These are phyloP conservation scores for Trichosporon coremiiforme DNA, from an alignment of 1,284 basidiomycete genomes.

Conservation along the genomic window DNA sequence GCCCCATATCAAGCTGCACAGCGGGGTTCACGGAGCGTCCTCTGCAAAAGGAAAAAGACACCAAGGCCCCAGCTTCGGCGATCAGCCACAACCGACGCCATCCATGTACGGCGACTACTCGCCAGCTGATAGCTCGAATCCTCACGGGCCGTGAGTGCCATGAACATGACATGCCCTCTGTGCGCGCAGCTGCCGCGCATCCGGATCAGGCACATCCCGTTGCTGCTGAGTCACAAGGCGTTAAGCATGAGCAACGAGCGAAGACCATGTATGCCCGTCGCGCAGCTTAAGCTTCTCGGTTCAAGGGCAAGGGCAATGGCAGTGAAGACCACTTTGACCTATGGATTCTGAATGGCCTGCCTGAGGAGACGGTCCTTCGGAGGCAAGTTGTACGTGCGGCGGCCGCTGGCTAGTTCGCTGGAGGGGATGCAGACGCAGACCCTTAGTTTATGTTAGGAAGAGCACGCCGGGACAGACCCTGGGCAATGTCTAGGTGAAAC, in stretches of 20 bases:
- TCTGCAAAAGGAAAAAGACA: background rate
- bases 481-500: conserved; percentile 9
- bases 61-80: background rate
- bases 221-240: background rate
- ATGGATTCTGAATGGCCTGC: background rate
- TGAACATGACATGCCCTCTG: background rate
- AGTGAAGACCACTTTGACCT: background rate
- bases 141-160: no score
- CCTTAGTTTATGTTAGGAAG: background rate
- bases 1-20: background rate
- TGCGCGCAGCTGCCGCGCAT: background rate
- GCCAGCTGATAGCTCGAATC: no score
- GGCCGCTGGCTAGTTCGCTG: no score
- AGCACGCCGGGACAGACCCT: background rate
- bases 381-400: background rate
- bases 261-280: background rate
- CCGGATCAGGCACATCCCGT: background rate
- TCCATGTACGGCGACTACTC: background rate
- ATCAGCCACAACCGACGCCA: background rate
- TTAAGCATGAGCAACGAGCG: background rate
- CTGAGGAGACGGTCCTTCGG: background rate
- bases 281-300: background rate
- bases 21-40: no score
- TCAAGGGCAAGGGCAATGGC: background rate
- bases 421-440: no score